These are phyloP conservation scores for Apophysomyces trapeziformis DNA, from an alignment of 371 early-diverging fungal species.

Conservation along the genomic window DNA sequence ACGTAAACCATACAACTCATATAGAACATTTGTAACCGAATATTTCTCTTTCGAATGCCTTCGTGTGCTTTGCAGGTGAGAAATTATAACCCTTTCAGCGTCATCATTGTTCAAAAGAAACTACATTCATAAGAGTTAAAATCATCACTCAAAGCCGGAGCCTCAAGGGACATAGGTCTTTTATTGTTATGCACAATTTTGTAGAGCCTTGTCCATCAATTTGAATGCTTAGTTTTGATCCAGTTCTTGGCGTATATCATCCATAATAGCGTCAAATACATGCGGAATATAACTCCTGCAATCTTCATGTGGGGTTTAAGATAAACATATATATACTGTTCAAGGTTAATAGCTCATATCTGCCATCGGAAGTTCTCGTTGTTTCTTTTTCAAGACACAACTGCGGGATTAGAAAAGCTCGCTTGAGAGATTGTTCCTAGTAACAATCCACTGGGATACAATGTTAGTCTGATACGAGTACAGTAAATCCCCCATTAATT, in stretches of 20 bases:
- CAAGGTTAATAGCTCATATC: slow-evolving; percentile 3
- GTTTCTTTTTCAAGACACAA: slow-evolving; percentile 8
- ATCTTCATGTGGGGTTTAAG: slow-evolving; percentile 1
- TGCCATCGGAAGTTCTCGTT: not conserved
- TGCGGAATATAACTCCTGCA: slow-evolving; percentile 2
- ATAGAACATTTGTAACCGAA: not conserved
- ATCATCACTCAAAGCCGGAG: not conserved
- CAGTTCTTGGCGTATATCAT: not conserved
- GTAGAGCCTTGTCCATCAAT: not conserved
- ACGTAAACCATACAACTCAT: slow-evolving; percentile 4
- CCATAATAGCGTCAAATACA: slow-evolving; percentile 2
- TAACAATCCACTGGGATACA: not conserved
- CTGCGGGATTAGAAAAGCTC: slow-evolving; percentile 3
- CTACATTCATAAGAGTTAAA: slow-evolving; percentile 6
- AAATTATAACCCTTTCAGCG: slow-evolving; percentile 6
- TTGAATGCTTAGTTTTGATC: not conserved
- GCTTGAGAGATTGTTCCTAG: not conserved
- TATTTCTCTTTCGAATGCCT: not conserved
- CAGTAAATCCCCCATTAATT: too few species aligned
- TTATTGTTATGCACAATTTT: not conserved
- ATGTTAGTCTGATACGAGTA: too few species aligned
- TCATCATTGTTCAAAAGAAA: slow-evolving; percentile 2
- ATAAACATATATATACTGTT: not conserved
- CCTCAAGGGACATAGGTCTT: slow-evolving; percentile 1
- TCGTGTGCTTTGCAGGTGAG: slow-evolving; percentile 4